Conservation (phyloP, 2,329 filamentous ascomycete genomes). For the Aspergillus sp. region DNA sequence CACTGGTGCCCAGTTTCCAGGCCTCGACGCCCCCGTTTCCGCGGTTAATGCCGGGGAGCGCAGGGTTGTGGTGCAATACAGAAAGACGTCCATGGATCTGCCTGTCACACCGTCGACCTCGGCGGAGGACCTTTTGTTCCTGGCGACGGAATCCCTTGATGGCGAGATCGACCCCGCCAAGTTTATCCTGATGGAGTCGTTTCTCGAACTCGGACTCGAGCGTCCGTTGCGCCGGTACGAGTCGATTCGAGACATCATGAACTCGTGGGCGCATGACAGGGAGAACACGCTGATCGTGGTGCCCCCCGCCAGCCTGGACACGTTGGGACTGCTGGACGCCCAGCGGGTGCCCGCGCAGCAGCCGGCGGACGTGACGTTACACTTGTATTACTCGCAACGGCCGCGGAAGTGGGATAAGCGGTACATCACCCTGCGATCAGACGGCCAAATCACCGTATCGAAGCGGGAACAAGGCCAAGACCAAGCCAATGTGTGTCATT, state of each 20-base stretch:
- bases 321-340: constrained; percentile 54
- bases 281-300: constrained; percentile 72
- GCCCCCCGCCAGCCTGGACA: constrained; percentile 54
- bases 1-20: constrained; percentile 39
- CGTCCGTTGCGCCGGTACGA: constrained; percentile 83
- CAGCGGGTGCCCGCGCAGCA: constrained; percentile 61
- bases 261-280: constrained; percentile 83
- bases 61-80: constrained; percentile 70
- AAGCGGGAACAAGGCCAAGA: constrained; percentile 74
- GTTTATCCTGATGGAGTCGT: constrained; percentile 75
- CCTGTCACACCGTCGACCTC: constrained; percentile 73
- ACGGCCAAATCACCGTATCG: constrained; percentile 68
- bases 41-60: constrained; percentile 77
- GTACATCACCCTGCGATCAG: constrained; percentile 67
- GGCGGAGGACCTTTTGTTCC: constrained; percentile 67
- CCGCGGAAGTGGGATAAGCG: constrained; percentile 87
- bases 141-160: constrained; percentile 62
- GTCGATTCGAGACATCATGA: constrained; percentile 79
- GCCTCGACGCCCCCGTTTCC: constrained; percentile 73
- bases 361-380: constrained; percentile 65
- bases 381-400: constrained; percentile 76
- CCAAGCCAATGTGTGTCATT: constrained; percentile 68
- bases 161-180: constrained; percentile 62
- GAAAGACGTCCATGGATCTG: constrained; percentile 66
- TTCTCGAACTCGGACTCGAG: constrained; percentile 71